Conservation (phyloP, 2,329 filamentous ascomycete genomes). For the Cladorrhinum sp. region DNA sequence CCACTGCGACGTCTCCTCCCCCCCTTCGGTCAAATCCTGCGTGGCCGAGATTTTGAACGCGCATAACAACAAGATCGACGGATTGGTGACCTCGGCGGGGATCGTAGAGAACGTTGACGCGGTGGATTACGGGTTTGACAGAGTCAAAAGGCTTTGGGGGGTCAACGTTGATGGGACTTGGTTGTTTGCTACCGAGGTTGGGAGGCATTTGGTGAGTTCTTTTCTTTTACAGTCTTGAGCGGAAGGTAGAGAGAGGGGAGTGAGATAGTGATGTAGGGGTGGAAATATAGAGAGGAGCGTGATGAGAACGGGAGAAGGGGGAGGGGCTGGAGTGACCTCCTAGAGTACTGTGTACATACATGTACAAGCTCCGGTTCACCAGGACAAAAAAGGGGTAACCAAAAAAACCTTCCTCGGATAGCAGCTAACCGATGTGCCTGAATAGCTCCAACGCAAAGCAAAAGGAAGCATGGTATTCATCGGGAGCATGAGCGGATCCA, state of each 20-base stretch:
- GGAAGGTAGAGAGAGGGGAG: background rate
- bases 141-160: slow-evolving; percentile 88
- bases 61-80: slow-evolving; percentile 82
- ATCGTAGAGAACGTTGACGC: slow-evolving; percentile 97
- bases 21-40: slow-evolving; percentile 71
- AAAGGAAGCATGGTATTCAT: slow-evolving; percentile 89
- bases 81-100: slow-evolving; percentile 91
- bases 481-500: slow-evolving; percentile 88
- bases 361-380: too few species aligned
- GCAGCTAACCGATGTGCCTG: background rate
- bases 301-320: too few species aligned
- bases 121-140: slow-evolving; percentile 83
- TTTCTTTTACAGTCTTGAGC: background rate
- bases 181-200: slow-evolving; percentile 78
- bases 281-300: too few species aligned
- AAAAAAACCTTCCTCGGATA: background rate
- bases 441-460: slow-evolving; percentile 67
- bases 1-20: slow-evolving; percentile 80
- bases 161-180: slow-evolving; percentile 94
- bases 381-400: background rate
- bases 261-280: too few species aligned
- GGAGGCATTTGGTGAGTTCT: slow-evolving; percentile 63
- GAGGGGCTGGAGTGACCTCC: too few species aligned
- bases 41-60: slow-evolving; percentile 65
- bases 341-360: too few species aligned